Conservation (phyloP, 148 eudicot genomes). For the Fallopia convolvulus region DNA sequence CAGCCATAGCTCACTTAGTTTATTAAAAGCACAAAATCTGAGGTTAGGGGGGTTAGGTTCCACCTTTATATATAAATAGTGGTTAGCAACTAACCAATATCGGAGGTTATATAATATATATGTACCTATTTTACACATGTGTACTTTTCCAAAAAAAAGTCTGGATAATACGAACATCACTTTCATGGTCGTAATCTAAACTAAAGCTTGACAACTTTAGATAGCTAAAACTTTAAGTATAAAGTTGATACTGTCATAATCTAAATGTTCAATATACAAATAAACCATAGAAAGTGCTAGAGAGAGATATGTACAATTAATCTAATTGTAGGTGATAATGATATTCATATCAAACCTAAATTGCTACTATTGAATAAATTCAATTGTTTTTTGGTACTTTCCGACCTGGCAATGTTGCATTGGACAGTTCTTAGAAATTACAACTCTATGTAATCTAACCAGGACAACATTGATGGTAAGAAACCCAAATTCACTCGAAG, state of each 20-base stretch:
- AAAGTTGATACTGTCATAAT: not conserved
- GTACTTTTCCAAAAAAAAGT: too few relatives aligned
- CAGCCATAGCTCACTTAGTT: too few relatives aligned
- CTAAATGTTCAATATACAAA: not conserved
- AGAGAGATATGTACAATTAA: not conserved
- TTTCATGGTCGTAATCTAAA: not conserved
- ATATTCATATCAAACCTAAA: not conserved
- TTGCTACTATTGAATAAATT: not conserved
- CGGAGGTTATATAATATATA: too few relatives aligned
- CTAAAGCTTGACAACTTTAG: not conserved
- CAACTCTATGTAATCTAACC: constrained; percentile 22
- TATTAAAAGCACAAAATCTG: too few relatives aligned
- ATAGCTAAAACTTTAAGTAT: not conserved
- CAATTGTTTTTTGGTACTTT: too few relatives aligned
- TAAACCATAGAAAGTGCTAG: constrained; percentile 1
- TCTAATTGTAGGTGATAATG: not conserved
- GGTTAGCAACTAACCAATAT: too few relatives aligned
- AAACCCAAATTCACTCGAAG: not conserved
- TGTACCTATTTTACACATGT: too few relatives aligned
- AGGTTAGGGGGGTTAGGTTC: too few relatives aligned
- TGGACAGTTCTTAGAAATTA: constrained; percentile 20
- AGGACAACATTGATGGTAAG: constrained; percentile 39
- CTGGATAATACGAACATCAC: not conserved
- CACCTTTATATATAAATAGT: too few relatives aligned
- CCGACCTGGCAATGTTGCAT: not conserved